Evolutionary conservation across 1,284 basidiomycete species (phyloP).

Genomic region (Vanrija sp.): DNA sequence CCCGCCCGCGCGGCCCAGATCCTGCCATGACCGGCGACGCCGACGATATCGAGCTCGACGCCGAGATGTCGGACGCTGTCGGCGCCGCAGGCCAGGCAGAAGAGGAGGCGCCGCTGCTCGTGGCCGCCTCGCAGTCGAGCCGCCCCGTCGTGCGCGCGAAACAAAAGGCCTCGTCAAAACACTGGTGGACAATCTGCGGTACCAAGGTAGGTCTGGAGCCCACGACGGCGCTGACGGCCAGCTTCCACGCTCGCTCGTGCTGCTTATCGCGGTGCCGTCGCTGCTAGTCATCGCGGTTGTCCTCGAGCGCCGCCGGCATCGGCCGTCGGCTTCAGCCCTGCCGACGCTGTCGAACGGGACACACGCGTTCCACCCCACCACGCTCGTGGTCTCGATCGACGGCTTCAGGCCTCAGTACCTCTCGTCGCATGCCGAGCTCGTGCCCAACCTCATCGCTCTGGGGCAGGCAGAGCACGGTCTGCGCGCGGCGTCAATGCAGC

Average conservation of each 20-base stretch:
- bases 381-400: conserved; percentile 31
- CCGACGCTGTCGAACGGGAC: conserved; percentile 17
- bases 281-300: neutral
- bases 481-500: conserved; percentile 76
- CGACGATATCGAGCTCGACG: no score
- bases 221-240: neutral
- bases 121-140: no score
- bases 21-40: no score
- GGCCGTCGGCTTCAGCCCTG: neutral
- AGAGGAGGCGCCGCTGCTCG: no score
- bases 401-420: conserved; percentile 34
- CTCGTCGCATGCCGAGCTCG: neutral
- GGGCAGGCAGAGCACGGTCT: conserved; percentile 52
- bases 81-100: no score
- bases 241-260: conserved; percentile 8
- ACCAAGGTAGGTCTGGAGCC: no score
- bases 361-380: conserved; percentile 28
- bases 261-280: conserved; percentile 4
- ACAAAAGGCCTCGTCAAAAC: no score
- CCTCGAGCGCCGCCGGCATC: neutral
- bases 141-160: no score
- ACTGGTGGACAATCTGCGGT: no score
- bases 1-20: no score
- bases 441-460: conserved; percentile 23
- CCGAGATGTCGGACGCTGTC: no score